Evolutionary conservation across 2,329 filamentous ascomycete species (phyloP).

Genomic region (Fusarium nygamai): DNA sequence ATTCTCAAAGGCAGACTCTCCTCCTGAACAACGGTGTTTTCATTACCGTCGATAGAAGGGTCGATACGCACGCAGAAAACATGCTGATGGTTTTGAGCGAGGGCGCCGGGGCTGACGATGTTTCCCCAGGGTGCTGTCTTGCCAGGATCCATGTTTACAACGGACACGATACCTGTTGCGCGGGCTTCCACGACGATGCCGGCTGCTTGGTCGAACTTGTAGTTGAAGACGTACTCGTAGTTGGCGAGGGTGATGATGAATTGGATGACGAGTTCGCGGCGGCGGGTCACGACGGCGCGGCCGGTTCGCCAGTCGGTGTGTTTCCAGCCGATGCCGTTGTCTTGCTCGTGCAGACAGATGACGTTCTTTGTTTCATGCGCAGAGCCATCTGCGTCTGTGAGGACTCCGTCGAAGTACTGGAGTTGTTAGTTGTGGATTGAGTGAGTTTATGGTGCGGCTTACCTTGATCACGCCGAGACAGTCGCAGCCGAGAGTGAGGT

Average conservation of each 20-base stretch:
- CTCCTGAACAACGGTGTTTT: constrained; percentile 62
- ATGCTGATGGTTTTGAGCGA: constrained; percentile 78
- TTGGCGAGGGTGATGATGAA: constrained; percentile 76
- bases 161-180: constrained; percentile 72
- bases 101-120: constrained; percentile 69
- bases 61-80: constrained; percentile 74
- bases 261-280: constrained; percentile 72
- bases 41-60: constrained; percentile 69
- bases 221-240: constrained; percentile 71
- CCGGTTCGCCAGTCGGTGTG: constrained; percentile 75
- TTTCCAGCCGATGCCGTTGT: constrained; percentile 77
- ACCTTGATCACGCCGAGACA: constrained; percentile 70
- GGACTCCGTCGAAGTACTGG: constrained; percentile 51
- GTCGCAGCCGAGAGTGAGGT: constrained; percentile 73
- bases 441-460: accelerated
- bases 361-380: constrained; percentile 61
- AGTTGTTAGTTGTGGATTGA: background rate
- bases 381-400: constrained; percentile 43
- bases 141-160: constrained; percentile 67
- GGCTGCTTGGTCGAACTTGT: constrained; percentile 69
- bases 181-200: constrained; percentile 70
- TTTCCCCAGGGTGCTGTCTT: constrained; percentile 65
- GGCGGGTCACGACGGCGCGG: constrained; percentile 67
- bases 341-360: constrained; percentile 76
- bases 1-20: constrained; percentile 57